These are phyloP conservation scores for Neofusicoccum cordaticola DNA, from an alignment of 2,329 filamentous ascomycete genomes.

Conservation along the genomic window DNA sequence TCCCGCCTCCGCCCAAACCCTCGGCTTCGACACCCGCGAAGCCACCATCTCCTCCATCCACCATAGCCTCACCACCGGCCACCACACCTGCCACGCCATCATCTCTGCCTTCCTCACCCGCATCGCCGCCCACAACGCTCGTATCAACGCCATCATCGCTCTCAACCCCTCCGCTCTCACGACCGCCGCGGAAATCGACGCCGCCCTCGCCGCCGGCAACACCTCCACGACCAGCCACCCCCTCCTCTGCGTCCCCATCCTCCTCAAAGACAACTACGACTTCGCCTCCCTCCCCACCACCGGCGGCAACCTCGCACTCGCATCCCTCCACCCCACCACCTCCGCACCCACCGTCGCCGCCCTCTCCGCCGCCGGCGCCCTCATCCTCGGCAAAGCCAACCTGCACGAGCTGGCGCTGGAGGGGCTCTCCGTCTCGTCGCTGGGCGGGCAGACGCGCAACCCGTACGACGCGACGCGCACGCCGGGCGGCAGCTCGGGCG, in stretches of 20 bases:
- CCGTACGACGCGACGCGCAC: constrained; percentile 65
- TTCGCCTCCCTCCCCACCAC: constrained; percentile 57
- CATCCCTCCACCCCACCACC: constrained; percentile 44
- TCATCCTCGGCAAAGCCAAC: constrained; percentile 58
- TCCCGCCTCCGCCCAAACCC: constrained; percentile 18
- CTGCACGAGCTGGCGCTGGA: constrained; percentile 64
- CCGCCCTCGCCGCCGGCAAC: constrained; percentile 46
- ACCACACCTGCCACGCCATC: constrained; percentile 54
- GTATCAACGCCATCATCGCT: constrained; percentile 57
- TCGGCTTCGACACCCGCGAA: constrained; percentile 54
- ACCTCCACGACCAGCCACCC: constrained; percentile 38
- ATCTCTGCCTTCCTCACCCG: constrained; percentile 56
- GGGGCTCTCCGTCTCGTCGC: constrained; percentile 60
- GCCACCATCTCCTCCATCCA: constrained; percentile 59
- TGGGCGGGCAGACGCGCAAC: constrained; percentile 64
- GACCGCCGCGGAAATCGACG: constrained; percentile 52
- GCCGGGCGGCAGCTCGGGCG: constrained; percentile 63
- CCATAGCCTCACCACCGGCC: constrained; percentile 51
- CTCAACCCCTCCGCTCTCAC: constrained; percentile 50
- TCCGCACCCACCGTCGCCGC: constrained; percentile 53
- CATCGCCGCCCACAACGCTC: constrained; percentile 56
- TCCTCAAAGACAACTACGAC: constrained; percentile 65
- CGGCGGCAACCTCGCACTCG: constrained; percentile 52
- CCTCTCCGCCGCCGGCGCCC: constrained; percentile 50
- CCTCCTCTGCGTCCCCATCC: constrained; percentile 60